Base-by-base conservation (phyloP, 208 protist genomes). In the Perkinsela sp. region DNA sequence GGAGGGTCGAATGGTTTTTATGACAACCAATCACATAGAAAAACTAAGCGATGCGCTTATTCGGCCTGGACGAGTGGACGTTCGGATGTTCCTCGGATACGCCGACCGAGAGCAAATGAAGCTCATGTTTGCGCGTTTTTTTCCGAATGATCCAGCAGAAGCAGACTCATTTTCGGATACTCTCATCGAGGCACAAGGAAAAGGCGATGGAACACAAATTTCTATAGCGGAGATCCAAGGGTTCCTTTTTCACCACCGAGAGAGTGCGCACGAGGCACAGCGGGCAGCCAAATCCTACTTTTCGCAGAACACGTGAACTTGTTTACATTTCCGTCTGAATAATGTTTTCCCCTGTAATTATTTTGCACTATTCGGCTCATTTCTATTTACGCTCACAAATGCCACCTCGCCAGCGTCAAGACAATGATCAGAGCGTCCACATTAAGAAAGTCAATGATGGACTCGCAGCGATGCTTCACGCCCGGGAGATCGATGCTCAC, bases 21-120 rank as follows among this genome's bases (percentile, higher is more conserved):
- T 97, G 83, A 97, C 94, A 1, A 97, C 94, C 1, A 97, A 97
- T 73, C 90, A 97, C 76, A 79, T 94, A 16, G 92, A 96, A 31
- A 74, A 81, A 48, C 75, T 97, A 0, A 88, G 94, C 70, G 81
- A 84, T 1, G 91, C 93, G 0, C 77, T 97, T 0, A 94, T 97
- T 65, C 80, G 93, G 2, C 90, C 92, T 0, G 93, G 93, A 0
- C 77, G 93, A 0, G 86, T 92, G 1, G 93, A 97, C 75, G 77
- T 94, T 40, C 92, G 92, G 70, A 69, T 93, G 13, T 74, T 89
- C 66, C 77, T 96, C 57, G 83, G 84, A 1, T 77, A 80, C 30
- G 73, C 91, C 1, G 75, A 81, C 15, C 13, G 48, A 0, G 48
- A 73, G 16, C 92, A 96, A 73, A 68, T 85, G 0, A 28, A 68